Conservation (phyloP, 2,329 filamentous ascomycete genomes). For the Graphiopsis chlorocephala region DNA sequence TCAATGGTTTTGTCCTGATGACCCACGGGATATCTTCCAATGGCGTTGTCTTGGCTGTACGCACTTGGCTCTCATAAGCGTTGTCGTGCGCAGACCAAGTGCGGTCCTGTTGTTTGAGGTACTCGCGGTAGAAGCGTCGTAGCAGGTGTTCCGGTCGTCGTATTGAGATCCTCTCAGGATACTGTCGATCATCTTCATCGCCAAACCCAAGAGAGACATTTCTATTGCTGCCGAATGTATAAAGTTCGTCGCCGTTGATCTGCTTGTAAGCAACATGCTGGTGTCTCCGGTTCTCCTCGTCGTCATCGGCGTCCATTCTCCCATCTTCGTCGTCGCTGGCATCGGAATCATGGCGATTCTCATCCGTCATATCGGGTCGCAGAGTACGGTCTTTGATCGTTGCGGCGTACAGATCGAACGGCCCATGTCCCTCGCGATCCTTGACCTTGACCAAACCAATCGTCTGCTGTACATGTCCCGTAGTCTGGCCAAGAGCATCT, state of each 20-base stretch:
- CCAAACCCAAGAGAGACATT: slow-evolving; percentile 89
- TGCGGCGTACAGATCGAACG: slow-evolving; percentile 86
- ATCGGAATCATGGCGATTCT: slow-evolving; percentile 32
- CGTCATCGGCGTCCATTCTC: slow-evolving; percentile 54
- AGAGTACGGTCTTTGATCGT: slow-evolving; percentile 79
- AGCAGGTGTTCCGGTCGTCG: slow-evolving; percentile 75
- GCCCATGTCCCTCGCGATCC: slow-evolving; percentile 89
- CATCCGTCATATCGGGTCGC: slow-evolving; percentile 37
- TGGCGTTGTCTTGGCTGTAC: slow-evolving; percentile 29
- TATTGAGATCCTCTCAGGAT: slow-evolving; percentile 77
- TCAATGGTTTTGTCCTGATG: slow-evolving; percentile 67
- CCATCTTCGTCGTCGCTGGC: slow-evolving; percentile 45
- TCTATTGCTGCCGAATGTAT: slow-evolving; percentile 93
- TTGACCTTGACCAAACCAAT: slow-evolving; percentile 89
- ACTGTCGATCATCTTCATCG: slow-evolving; percentile 93
- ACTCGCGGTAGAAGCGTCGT: slow-evolving; percentile 68
- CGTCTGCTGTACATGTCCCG: slow-evolving; percentile 58
- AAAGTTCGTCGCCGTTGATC: slow-evolving; percentile 76
- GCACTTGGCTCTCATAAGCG: slow-evolving; percentile 21
- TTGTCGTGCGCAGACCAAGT: slow-evolving; percentile 40
- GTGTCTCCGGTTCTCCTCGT: slow-evolving; percentile 28
- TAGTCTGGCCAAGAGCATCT: slow-evolving; percentile 62
- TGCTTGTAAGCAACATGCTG: slow-evolving; percentile 26
- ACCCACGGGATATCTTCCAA: slow-evolving; percentile 66
- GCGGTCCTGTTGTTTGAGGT: slow-evolving; percentile 47